Evolutionary conservation across 352 stramenopile genomes (phyloP).

Genomic region (Phytophthora tubulina): DNA sequence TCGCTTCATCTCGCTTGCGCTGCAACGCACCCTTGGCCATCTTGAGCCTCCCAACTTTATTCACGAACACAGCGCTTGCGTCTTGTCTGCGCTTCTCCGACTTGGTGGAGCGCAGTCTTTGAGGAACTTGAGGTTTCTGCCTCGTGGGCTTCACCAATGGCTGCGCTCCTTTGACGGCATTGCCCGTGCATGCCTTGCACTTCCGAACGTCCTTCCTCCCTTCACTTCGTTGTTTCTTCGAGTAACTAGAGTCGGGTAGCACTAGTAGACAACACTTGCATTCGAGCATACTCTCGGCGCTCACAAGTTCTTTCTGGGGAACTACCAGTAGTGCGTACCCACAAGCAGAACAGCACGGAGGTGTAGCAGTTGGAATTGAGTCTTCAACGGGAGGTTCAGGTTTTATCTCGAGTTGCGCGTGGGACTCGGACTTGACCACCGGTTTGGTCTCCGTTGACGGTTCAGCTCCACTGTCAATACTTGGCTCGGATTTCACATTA

Average conservation of each 20-base stretch:
- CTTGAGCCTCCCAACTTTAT: conserved; percentile 37
- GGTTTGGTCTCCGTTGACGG: background rate
- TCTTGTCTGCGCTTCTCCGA: conserved; percentile 12
- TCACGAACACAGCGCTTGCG: conserved; percentile 27
- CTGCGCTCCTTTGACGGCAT: background rate
- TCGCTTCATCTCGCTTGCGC: conserved; percentile 29
- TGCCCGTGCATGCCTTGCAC: conserved; percentile 36
- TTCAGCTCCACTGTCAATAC: conserved; percentile 1
- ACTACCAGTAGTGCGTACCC: conserved; percentile 20
- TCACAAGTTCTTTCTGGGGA: conserved; percentile 9
- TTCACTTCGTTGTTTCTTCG: conserved; percentile 22
- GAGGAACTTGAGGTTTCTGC: conserved; percentile 3
- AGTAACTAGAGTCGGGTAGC: conserved; percentile 28
- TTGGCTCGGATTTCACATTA: conserved; percentile 18
- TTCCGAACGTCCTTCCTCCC: conserved; percentile 17
- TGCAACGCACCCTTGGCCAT: conserved; percentile 32
- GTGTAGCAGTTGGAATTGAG: background rate
- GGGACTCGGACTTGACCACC: conserved; percentile 22
- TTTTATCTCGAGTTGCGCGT: conserved; percentile 22
- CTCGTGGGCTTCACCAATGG: conserved; percentile 13
- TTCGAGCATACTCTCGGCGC: conserved; percentile 13
- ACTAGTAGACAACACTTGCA: conserved; percentile 36
- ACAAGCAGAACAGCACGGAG: conserved; percentile 24
- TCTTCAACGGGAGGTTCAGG: conserved; percentile 5
- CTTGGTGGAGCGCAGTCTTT: background rate